Evolutionary conservation across 768 basidiomycete species (phyloP).

Genomic region (Suillus placidus): DNA sequence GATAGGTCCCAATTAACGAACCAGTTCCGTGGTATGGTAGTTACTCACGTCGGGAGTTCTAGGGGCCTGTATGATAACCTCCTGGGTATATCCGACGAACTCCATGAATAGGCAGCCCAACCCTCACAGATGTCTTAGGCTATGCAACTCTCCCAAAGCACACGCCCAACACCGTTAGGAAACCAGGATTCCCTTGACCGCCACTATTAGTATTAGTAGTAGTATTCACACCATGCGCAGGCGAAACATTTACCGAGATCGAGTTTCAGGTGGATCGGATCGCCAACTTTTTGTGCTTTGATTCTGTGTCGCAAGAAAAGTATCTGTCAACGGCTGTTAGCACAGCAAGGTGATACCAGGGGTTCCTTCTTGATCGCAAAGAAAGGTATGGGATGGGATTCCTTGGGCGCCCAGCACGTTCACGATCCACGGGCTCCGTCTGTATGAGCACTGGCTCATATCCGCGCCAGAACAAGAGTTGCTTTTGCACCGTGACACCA

Average conservation of each 20-base stretch:
- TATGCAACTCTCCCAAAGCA: not conserved
- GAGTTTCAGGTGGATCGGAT: not conserved
- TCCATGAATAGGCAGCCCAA: not conserved
- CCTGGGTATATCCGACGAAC: not conserved
- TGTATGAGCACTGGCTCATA: not conserved
- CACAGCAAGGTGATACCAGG: not conserved
- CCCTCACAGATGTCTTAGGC: not conserved
- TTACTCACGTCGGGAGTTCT: not conserved
- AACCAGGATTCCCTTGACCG: not conserved
- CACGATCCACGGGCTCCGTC: not conserved
- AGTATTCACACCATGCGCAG: not conserved
- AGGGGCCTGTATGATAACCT: not conserved
- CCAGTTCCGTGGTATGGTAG: not conserved
- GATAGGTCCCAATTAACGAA: not conserved
- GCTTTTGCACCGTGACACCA: not conserved
- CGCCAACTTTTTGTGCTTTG: not conserved
- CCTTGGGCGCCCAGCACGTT: not conserved
- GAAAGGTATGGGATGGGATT: not conserved
- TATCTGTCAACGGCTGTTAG: not conserved
- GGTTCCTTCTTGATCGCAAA: not conserved
- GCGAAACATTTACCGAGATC: not conserved
- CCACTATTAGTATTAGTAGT: not conserved
- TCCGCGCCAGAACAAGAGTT: not conserved
- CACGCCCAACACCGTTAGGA: not conserved
- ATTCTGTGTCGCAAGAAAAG: not conserved